Base-by-base conservation (phyloP, 2,329 filamentous ascomycete species). In the Aspergillus sclerotialis region DNA sequence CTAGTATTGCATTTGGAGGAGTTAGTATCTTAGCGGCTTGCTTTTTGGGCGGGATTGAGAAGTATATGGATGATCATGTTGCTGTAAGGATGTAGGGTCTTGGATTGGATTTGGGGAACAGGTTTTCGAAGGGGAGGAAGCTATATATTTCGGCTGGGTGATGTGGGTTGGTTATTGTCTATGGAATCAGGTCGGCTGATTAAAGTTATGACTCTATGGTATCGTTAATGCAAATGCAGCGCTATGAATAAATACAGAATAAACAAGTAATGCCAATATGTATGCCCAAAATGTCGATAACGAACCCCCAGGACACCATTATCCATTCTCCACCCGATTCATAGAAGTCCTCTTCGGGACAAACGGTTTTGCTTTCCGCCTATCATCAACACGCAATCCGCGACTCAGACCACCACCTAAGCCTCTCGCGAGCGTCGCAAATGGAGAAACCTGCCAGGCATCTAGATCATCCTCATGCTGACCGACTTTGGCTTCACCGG, bases 1-100 rank as follows among this genome's bases (percentile, higher is more conserved):
- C 67, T 16, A 78, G 73, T 50, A 78, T 82, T 50, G 76, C 70
- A 0, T 82, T 81, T 52, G 78, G 78, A 0, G 64, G 42, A 0
- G 50, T 77, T 0, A 69, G 70, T 4, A 73, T 80, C 30, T 32
- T 79, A n/a, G 67, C 76, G 0, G 69, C 73, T 35, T 63, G 71
- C 36, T 76, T 80, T 42, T 54, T 82, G 51, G 74, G 72, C 2
- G 70, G 80, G 46, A 77, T 82, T 35, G 64, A 60, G 24, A 57
- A 68, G 51, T 76, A 73, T 43, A 75, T 78, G 70, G 69, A 75
- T 49, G 69, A 78, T 40, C 68, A 75, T 54, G 67, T 78, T 18
- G 72, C 72, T 2, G 73, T 76, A 10, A 65, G 70, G 11, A 67
- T 70, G 47, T 47, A 54, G 36, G 14, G 6, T 28, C 6, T 6